A percentile compares a stretch with the other conserved stretches of the same genome.
These are phyloP conservation scores for Alloteropsis semialata DNA, from an alignment of 176 grass and related monocot species.

Conservation along the genomic window DNA sequence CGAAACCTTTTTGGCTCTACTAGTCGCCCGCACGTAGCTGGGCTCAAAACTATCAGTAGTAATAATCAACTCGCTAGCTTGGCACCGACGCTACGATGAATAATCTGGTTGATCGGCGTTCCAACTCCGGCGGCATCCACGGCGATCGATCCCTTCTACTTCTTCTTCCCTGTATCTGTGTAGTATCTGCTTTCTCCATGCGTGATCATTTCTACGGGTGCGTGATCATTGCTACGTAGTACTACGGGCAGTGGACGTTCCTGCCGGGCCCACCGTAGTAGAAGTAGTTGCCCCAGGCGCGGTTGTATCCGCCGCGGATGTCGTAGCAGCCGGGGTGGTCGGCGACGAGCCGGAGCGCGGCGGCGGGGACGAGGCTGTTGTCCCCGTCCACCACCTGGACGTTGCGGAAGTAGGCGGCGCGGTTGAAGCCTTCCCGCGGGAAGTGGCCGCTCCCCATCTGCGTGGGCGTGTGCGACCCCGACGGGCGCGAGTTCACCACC, in stretches of 20 bases:
- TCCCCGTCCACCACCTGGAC: constrained; percentile 81
- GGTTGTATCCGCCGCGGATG: constrained; percentile 47
- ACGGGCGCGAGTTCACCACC: constrained; percentile 55
- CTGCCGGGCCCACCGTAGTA: constrained; percentile 80
- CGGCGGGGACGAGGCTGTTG: constrained; percentile 72
- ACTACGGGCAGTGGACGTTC: constrained; percentile 53
- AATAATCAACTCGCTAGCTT: background rate
- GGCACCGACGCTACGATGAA: background rate
- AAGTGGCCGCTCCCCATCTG: constrained; percentile 88
- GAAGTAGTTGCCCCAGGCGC: constrained; percentile 73
- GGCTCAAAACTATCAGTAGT: background rate
- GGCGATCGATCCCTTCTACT: background rate
- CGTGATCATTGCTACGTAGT: background rate
- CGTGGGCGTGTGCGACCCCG: constrained; percentile 66
- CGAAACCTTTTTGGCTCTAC: background rate
- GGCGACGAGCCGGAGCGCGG: constrained; percentile 52
- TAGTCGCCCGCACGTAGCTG: background rate
- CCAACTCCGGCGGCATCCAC: background rate
- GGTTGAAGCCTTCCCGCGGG: constrained; percentile 38
- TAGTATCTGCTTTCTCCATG: background rate
- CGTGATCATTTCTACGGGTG: background rate
- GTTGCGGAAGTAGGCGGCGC: constrained; percentile 90
- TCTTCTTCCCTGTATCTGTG: background rate
- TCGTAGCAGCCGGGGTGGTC: constrained; percentile 74
- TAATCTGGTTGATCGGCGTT: background rate